Evolutionary conservation across 495 filamentous ascomycete species (phyloP).

Genomic region (Letharia columbiana): DNA sequence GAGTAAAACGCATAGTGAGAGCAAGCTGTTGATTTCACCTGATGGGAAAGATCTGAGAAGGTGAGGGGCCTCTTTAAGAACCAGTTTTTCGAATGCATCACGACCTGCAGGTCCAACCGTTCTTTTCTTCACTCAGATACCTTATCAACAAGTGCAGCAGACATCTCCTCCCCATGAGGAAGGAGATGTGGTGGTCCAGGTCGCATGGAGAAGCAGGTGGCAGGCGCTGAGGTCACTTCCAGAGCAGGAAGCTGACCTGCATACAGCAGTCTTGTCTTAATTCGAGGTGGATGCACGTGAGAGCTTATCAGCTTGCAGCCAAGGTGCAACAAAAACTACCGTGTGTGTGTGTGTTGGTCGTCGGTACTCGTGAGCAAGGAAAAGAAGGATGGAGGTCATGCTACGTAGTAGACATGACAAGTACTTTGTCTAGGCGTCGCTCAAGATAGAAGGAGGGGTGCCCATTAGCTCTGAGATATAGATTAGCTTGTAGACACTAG

Average conservation of each 20-base stretch:
- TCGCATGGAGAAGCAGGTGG: constrained; percentile 6
- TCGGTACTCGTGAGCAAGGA: neutral
- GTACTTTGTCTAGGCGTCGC: neutral
- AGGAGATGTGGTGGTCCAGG: constrained; percentile 12
- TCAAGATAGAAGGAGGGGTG: neutral
- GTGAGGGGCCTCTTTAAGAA: constrained; percentile 1
- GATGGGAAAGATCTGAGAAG: neutral
- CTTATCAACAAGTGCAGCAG: constrained; percentile 2
- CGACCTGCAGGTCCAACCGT: neutral
- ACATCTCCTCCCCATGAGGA: constrained; percentile 13
- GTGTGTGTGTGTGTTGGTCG: neutral
- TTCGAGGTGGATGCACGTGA: neutral
- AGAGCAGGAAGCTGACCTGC: constrained; percentile 8
- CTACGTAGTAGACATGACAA: neutral
- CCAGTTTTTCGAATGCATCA: neutral
- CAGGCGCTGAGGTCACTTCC: constrained; percentile 2
- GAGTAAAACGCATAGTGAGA: constrained; percentile 30
- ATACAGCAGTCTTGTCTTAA: neutral
- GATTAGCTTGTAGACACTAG: neutral
- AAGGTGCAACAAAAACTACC: neutral
- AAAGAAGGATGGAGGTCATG: neutral
- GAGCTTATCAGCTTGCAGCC: constrained; percentile 12
- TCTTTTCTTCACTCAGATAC: neutral
- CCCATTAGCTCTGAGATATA: neutral
- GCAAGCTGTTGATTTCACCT: neutral